phyloP scores from a whole-genome alignment of 2,329 filamentous ascomycete genomes.

The Orbilia brochopaga region DNA sequence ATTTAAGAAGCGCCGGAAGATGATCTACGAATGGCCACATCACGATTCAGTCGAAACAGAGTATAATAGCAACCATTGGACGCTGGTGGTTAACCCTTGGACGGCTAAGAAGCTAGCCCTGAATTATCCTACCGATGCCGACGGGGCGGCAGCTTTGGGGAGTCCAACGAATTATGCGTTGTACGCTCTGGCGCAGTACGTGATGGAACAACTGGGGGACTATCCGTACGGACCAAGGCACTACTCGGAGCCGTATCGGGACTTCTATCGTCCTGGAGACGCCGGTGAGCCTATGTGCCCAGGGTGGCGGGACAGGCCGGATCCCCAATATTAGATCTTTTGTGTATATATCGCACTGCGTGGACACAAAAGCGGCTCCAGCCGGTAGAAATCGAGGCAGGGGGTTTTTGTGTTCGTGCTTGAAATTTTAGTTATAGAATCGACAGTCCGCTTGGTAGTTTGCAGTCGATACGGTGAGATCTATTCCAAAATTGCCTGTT shows the following conservation, averaged over 20 bases:
- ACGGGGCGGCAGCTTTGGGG: background rate
- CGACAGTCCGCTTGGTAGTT: too few relatives aligned
- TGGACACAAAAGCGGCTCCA: too few relatives aligned
- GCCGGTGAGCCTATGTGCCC: background rate
- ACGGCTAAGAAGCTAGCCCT: constrained; percentile 14
- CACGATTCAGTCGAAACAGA: constrained; percentile 8
- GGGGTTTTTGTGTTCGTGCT: too few relatives aligned
- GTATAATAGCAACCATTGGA: background rate
- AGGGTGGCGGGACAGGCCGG: too few relatives aligned
- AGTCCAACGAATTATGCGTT: constrained; percentile 20
- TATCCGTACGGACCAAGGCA: constrained; percentile 8
- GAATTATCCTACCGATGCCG: background rate
- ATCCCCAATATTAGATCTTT: too few relatives aligned
- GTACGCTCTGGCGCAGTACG: constrained; percentile 13
- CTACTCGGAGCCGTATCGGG: background rate
- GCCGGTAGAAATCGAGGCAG: too few relatives aligned
- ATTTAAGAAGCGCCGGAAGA: background rate
- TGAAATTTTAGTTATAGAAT: too few relatives aligned
- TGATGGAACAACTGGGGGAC: constrained; percentile 11
- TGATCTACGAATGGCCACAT: constrained; percentile 10
- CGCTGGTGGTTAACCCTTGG: constrained; percentile 4
- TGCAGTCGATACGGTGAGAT: too few relatives aligned
- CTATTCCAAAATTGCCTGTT: too few relatives aligned
- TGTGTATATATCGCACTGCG: too few relatives aligned
- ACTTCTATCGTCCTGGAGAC: background rate